These are phyloP conservation scores for Crithidia bombi DNA, from an alignment of 208 protist species.

Conservation along the genomic window DNA sequence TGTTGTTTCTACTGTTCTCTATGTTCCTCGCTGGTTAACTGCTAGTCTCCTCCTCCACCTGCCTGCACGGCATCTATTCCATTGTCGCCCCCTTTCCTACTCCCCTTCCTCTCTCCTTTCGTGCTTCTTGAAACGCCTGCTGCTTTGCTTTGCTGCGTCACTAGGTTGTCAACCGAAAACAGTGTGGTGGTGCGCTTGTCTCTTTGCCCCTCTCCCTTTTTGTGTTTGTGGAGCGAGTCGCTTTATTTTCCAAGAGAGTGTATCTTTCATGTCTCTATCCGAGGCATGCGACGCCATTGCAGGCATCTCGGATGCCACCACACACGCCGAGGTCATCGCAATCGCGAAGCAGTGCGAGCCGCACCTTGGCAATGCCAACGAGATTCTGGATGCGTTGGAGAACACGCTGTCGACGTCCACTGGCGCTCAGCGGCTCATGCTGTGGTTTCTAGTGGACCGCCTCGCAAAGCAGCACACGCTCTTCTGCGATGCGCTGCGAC, in stretches of 20 bases:
- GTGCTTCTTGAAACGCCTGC: too few species aligned
- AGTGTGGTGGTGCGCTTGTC: too few species aligned
- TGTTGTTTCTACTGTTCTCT: too few species aligned
- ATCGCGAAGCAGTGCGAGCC: conserved; percentile 71
- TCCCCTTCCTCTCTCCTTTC: too few species aligned
- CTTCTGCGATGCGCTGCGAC: conserved; percentile 78
- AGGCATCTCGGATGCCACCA: conserved; percentile 57
- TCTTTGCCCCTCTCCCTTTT: too few species aligned
- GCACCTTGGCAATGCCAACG: conserved; percentile 61
- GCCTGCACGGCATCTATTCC: too few species aligned
- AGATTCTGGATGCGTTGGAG: conserved; percentile 79
- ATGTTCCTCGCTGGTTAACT: too few species aligned
- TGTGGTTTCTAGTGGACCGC: conserved; percentile 89
- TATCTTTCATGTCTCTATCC: conserved; percentile 54
- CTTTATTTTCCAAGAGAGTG: not conserved
- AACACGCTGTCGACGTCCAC: conserved; percentile 67
- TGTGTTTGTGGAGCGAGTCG: too few species aligned
- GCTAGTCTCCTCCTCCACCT: too few species aligned
- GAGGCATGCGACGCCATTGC: conserved; percentile 80
- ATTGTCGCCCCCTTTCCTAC: too few species aligned
- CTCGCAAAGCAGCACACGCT: conserved; percentile 83
- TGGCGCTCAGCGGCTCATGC: conserved; percentile 53
- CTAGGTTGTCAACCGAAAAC: too few species aligned
- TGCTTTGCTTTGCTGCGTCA: too few species aligned
- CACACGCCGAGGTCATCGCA: conserved; percentile 40